phyloP scores from a whole-genome alignment of 768 basidiomycete genomes.

The Rhizopogon rudus region DNA sequence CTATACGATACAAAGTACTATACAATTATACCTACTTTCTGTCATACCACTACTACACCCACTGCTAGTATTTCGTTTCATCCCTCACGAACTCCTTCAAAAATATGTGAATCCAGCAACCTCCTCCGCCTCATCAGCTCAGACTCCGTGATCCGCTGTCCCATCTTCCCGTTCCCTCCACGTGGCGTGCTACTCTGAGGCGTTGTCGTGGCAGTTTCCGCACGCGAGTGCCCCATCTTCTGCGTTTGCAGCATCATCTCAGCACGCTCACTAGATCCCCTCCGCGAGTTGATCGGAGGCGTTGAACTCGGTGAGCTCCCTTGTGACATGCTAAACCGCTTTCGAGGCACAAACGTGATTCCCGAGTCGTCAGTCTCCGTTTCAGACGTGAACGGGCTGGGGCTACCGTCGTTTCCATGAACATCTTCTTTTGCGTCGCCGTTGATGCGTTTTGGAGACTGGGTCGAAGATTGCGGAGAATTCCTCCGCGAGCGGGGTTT shows the following conservation, averaged over 20 bases:
- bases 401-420: constrained; percentile 8
- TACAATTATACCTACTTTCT: too few species aligned
- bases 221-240: neutral
- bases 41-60: too few species aligned
- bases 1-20: too few species aligned
- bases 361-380: constrained; percentile 67
- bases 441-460: constrained; percentile 17
- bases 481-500: constrained; percentile 18
- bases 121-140: constrained; percentile 77
- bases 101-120: constrained; percentile 70
- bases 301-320: constrained; percentile 18
- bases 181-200: constrained; percentile 26
- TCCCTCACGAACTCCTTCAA: constrained; percentile 19
- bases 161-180: constrained; percentile 37
- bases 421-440: constrained; percentile 3
- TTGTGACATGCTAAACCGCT: constrained; percentile 23
- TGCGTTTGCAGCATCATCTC: constrained; percentile 12
- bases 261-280: constrained; percentile 17
- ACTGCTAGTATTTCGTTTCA: too few species aligned
- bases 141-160: constrained; percentile 70
- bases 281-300: constrained; percentile 13
- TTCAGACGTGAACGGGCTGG: constrained; percentile 37
- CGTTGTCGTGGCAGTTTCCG: neutral
- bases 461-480: constrained; percentile 14
- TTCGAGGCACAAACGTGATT: constrained; percentile 69